Conservation (phyloP, 2,329 filamentous ascomycete species). For the Xylariaceae sp. region DNA sequence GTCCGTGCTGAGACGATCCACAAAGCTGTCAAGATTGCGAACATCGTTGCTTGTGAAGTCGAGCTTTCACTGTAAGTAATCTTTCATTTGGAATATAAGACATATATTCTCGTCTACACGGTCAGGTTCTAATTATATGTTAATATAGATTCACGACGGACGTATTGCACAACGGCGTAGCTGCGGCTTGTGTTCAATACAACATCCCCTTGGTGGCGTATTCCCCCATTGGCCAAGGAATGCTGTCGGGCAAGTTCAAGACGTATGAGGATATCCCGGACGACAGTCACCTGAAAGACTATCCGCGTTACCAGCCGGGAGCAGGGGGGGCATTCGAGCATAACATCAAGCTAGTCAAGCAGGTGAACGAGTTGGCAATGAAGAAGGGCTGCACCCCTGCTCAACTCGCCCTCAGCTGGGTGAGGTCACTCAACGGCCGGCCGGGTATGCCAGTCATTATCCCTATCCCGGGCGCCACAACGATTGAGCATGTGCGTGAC, state of each 20-base stretch:
- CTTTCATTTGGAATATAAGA: neutral
- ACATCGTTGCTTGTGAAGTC: conserved; percentile 33
- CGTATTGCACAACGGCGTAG: conserved; percentile 31
- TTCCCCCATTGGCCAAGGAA: conserved; percentile 49
- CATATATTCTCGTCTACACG: too few species aligned
- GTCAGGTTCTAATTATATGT: neutral
- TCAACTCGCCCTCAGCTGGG: conserved; percentile 16
- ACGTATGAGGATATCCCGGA: conserved; percentile 41
- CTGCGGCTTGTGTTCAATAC: conserved; percentile 39
- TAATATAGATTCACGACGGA: conserved; percentile 20
- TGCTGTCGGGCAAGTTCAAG: conserved; percentile 46
- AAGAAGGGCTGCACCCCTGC: conserved; percentile 10
- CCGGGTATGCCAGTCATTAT: conserved; percentile 40
- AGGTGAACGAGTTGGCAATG: conserved; percentile 9
- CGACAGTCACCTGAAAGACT: conserved; percentile 38
- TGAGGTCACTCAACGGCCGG: neutral
- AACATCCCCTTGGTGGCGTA: conserved; percentile 51
- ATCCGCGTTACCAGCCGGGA: conserved; percentile 42
- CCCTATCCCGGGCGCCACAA: conserved; percentile 33
- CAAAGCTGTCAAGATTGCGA: conserved; percentile 26
- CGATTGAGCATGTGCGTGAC: conserved; percentile 51
- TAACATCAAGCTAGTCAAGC: neutral
- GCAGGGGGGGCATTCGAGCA: neutral
- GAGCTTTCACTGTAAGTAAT: conserved; percentile 27
- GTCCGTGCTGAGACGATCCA: conserved; percentile 28